A percentile compares a stretch with the other conserved stretches of the same genome.
phyloP scores from a whole-genome alignment of 192 early-diverging fungal genomes.

The Podila minutissima region DNA sequence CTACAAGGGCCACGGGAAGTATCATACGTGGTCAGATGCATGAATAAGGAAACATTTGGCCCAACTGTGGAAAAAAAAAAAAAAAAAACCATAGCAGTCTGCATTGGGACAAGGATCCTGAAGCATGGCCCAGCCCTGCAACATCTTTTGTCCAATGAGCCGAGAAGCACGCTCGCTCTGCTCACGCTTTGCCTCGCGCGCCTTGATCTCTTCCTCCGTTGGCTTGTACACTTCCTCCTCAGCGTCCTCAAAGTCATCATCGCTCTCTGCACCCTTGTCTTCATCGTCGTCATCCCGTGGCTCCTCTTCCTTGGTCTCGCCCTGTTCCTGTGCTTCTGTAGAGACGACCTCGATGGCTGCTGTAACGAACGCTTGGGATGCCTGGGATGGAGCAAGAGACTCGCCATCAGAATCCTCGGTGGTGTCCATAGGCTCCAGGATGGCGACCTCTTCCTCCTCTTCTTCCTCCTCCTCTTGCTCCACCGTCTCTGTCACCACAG shows the following conservation, averaged over 20 bases:
- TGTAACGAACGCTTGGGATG: neutral
- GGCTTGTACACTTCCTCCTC: conserved; percentile 44
- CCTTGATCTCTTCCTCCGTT: conserved; percentile 42
- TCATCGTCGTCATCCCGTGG: conserved; percentile 14
- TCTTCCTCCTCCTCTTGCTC: conserved; percentile 4
- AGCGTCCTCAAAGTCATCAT: conserved; percentile 50
- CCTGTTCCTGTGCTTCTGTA: conserved; percentile 4
- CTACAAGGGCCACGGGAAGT: conserved; percentile 10
- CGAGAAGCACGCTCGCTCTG: conserved; percentile 62
- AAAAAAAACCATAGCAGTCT: conserved; percentile 47
- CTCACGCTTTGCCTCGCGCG: conserved; percentile 42
- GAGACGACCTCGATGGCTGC: neutral
- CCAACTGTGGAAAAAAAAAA: too few species aligned
- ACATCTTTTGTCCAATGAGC: conserved; percentile 63
- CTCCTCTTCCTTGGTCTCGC: conserved; percentile 11
- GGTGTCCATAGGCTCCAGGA: neutral
- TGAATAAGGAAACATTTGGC: neutral
- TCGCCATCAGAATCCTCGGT: neutral
- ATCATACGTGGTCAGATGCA: neutral
- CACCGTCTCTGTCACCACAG: neutral
- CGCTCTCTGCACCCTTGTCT: conserved; percentile 31
- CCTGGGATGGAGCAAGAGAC: neutral
- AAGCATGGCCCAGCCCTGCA: conserved; percentile 66
- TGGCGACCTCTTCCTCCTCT: neutral
- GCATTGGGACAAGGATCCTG: conserved; percentile 65